A percentile compares a stretch with the other conserved stretches of the same genome.
These are phyloP conservation scores for Beta vulgaris DNA, from an alignment of 148 eudicot genomes.

Conservation along the genomic window DNA sequence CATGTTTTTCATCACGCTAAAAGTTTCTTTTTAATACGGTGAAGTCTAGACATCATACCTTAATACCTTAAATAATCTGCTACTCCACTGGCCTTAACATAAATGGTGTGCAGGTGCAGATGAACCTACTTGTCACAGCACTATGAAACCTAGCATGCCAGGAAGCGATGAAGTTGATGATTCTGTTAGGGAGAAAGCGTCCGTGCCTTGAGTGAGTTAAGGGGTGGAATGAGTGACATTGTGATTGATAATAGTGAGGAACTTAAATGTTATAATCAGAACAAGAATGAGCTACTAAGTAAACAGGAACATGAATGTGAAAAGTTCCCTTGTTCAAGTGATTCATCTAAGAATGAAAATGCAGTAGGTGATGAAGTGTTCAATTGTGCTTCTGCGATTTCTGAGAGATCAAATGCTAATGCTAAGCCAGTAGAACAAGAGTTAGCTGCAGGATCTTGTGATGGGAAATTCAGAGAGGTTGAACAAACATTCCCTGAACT, in stretches of 20 bases:
- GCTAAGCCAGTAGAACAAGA: neutral
- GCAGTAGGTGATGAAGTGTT: neutral
- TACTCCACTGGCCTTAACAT: neutral
- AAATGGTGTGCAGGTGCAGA: neutral
- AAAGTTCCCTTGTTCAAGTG: neutral
- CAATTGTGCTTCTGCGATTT: neutral
- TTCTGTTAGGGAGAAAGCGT: neutral
- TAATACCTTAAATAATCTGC: neutral
- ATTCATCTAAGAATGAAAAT: neutral
- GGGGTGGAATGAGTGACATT: neutral
- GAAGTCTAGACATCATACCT: neutral
- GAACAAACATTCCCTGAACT: neutral
- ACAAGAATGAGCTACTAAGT: neutral
- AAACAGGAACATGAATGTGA: neutral
- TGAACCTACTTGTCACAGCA: neutral
- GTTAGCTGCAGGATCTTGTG: neutral
- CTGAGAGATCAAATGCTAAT: neutral
- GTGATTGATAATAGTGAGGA: neutral
- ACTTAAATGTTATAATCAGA: neutral
- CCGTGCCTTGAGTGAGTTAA: neutral
- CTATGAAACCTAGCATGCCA: neutral
- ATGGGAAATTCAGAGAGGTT: neutral
- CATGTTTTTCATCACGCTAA: neutral
- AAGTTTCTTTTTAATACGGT: neutral
- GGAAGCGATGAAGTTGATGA: neutral